Evolutionary conservation across 1,139 yeast genomes (phyloP), one percentile per base, ranked within the genome.

Genomic region (Zygosaccharomyces pseudobailii): DNA sequence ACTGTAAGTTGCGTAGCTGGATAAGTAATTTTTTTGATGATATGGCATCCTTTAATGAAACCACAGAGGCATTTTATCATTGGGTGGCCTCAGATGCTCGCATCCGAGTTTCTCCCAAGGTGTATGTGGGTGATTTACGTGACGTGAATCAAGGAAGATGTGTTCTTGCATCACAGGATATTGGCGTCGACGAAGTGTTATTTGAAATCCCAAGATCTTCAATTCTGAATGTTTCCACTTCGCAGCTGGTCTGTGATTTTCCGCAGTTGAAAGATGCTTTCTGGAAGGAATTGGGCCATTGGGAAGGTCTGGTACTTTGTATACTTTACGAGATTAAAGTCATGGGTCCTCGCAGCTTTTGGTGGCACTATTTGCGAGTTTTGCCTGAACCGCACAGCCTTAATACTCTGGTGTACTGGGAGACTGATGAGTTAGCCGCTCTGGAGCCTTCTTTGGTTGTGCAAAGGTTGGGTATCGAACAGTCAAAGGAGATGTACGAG

Each of bases 371-470:
- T 65, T 79, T 88, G 51, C 71, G 76, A 31, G 78, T 89, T 0
- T 71, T 92, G 43, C 97, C 97, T 2, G 30, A 38, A 5, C 40
- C 51, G 0, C 56, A 59, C 1, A 57, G 66, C 13, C 82, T 86
- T 62, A 75, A 82, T 58, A 86, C 84, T 40, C 76, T 90, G 49
- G 85, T 89, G 80, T 88, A 81, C 59, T 92, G 97, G 97, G 55
- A 57, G 2, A 78, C 75, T 0, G 61, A 63, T 1, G 74, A 73
- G 40, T 63, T 86, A 42, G 56, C 70, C 3, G 43, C 54, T 1
- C 72, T 92, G 51, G 57, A 71, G 41, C 97, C 97, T 0, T 87
- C 96, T 0, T 73, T 80, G 42, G 79, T 90, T 3, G 58, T 81
- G 24, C 74, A 75, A 4, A 73, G 95, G 59, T 75, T 92, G 34